Conservation (phyloP, 306 rosid genomes). For the Gastrolobium villosum region DNA sequence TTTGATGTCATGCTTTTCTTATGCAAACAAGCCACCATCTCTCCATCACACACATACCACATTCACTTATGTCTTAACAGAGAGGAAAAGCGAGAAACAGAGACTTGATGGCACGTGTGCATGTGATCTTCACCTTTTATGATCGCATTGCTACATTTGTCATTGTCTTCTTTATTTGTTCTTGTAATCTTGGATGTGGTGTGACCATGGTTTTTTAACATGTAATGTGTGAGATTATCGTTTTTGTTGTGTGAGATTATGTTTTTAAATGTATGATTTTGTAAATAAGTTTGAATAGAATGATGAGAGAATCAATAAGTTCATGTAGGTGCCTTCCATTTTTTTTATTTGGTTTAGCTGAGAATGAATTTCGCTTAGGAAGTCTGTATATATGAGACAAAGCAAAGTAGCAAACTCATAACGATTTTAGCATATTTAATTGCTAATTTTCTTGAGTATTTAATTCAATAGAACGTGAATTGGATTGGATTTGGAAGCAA, state of each 20-base stretch:
- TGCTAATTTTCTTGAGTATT: no score
- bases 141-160: background rate
- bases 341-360: no score
- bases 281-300: no score
- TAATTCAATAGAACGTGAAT: no score
- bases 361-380: no score
- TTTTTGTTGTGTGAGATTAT: background rate
- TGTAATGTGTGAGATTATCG: background rate
- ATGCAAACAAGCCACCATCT: slow-evolving; percentile 45
- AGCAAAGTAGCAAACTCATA: no score
- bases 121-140: slow-evolving; percentile 9
- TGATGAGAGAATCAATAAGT: no score
- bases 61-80: background rate
- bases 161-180: background rate
- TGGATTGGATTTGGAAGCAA: no score
- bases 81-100: background rate
- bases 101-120: slow-evolving; percentile 41
- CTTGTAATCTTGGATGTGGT: background rate
- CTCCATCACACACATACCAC: slow-evolving; percentile 40
- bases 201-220: background rate
- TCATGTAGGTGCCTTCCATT: no score
- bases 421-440: no score
- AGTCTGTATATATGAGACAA: no score
- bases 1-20: slow-evolving; percentile 60
- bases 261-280: no score